Evolutionary conservation across 257 asterid species (phyloP).

Genomic region (Rehmannia glutinosa): DNA sequence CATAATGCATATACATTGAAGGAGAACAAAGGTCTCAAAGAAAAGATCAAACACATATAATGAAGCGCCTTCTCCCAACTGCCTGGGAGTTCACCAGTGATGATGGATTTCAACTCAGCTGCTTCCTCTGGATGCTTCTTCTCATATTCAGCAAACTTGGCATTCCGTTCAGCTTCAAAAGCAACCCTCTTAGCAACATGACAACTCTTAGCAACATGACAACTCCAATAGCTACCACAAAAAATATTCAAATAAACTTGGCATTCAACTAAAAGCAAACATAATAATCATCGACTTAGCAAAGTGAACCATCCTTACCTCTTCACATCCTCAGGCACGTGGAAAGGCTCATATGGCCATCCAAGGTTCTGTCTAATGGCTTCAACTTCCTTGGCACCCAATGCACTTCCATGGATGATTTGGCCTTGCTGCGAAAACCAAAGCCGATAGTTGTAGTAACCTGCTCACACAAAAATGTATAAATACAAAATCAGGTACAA

Average conservation of each 20-base stretch:
- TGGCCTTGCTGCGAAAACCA: constrained; percentile 80
- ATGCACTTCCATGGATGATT: constrained; percentile 73
- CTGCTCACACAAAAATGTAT: constrained; percentile 29
- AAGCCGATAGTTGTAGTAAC: constrained; percentile 79
- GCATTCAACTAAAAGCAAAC: not conserved
- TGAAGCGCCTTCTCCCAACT: constrained; percentile 88
- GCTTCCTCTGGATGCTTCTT: constrained; percentile 84
- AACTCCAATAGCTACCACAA: constrained; percentile 80
- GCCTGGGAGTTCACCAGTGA: constrained; percentile 62
- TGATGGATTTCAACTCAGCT: constrained; percentile 64
- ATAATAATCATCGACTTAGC: not conserved
- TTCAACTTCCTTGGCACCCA: constrained; percentile 94
- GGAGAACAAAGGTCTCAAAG: too few relatives aligned
- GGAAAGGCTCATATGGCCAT: constrained; percentile 85
- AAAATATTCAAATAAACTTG: constrained; percentile 7
- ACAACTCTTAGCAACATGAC: too few relatives aligned
- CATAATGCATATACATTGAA: too few relatives aligned
- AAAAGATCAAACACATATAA: too few relatives aligned
- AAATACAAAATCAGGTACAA: constrained; percentile 3
- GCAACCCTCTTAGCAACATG: constrained; percentile 85
- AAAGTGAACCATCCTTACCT: constrained; percentile 36
- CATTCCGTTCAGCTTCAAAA: constrained; percentile 85
- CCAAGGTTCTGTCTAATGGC: constrained; percentile 90
- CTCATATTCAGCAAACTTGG: constrained; percentile 81
- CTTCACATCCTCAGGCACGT: constrained; percentile 95